Percentiles rank a stretch among this genome's conserved stretches.
Evolutionary conservation across 208 protist species (phyloP).

Genomic region (Lotmaria passim): DNA sequence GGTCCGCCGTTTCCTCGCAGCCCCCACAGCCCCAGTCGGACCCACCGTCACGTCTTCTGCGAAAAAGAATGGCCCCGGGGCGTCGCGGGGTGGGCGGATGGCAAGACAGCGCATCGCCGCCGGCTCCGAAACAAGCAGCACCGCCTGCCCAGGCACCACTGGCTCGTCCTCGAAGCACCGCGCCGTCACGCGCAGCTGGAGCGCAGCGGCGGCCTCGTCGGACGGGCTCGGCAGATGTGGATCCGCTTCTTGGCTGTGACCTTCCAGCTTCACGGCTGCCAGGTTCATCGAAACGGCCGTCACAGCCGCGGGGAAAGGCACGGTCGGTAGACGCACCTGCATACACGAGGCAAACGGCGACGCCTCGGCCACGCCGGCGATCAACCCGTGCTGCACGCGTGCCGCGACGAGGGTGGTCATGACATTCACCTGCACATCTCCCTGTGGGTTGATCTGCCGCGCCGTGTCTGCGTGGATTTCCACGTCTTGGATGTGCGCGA

Average conservation of each 20-base stretch:
- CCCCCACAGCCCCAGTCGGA: neutral
- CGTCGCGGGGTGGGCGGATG: conserved; percentile 35
- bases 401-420: conserved; percentile 40
- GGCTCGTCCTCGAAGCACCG: conserved; percentile 65
- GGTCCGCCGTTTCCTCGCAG: neutral
- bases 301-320: conserved; percentile 17
- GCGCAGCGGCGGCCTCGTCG: neutral
- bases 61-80: conserved; percentile 42
- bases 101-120: conserved; percentile 62
- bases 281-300: neutral
- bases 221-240: neutral
- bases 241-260: neutral
- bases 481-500: conserved; percentile 50
- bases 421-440: conserved; percentile 54
- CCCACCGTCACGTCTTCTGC: neutral
- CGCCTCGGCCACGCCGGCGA: conserved; percentile 49
- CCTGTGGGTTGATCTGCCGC: conserved; percentile 43
- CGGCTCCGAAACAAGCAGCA: conserved; percentile 73
- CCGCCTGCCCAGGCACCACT: conserved; percentile 51
- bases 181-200: conserved; percentile 50
- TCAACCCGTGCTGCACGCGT: conserved; percentile 51
- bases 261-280: neutral
- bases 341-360: conserved; percentile 50
- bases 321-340: conserved; percentile 40
- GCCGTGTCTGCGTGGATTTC: conserved; percentile 51